A percentile compares a stretch with the other conserved stretches of the same genome.
phyloP scores from a whole-genome alignment of 805 yeast genomes.

The Candida coleopterorum region DNA sequence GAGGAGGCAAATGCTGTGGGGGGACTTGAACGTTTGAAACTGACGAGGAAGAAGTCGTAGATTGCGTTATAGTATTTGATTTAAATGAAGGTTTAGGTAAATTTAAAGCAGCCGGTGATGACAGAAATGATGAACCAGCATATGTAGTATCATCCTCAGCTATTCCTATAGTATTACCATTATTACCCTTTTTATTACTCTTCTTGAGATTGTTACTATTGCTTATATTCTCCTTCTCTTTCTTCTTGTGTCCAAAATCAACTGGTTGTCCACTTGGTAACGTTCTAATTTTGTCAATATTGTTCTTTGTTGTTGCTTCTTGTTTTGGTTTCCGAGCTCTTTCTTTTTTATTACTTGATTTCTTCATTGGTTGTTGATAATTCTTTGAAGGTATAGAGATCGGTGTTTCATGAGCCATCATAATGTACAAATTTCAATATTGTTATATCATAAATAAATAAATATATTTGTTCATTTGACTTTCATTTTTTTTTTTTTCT shows the following conservation, averaged over 20 bases:
- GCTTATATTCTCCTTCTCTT: constrained; percentile 9
- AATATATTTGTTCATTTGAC: not conserved
- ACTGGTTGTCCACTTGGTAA: constrained; percentile 29
- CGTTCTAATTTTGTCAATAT: constrained; percentile 14
- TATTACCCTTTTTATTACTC: constrained; percentile 6
- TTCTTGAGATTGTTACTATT: not conserved
- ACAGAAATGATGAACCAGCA: constrained; percentile 55
- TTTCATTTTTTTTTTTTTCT: constrained; percentile 6
- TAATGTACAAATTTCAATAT: constrained; percentile 5
- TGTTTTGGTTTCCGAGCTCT: constrained; percentile 5
- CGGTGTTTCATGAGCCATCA: constrained; percentile 35
- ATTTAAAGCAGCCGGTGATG: constrained; percentile 52
- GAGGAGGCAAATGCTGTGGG: constrained; percentile 12
- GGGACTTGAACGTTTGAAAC: constrained; percentile 4
- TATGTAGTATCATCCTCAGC: constrained; percentile 28
- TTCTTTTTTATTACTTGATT: constrained; percentile 4
- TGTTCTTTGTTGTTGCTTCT: constrained; percentile 2
- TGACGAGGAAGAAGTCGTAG: constrained; percentile 3
- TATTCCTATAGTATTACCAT: constrained; percentile 11
- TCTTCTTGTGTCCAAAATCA: constrained; percentile 20
- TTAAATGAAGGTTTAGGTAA: constrained; percentile 53
- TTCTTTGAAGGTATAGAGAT: constrained; percentile 17
- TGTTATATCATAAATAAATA: constrained; percentile 4
- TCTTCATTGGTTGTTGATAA: constrained; percentile 3
- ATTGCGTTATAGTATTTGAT: constrained; percentile 8